A percentile compares a stretch with the other conserved stretches of the same genome.
phyloP scores from a whole-genome alignment of 1,284 basidiomycete species.

The Chondrostereum purpureum region DNA sequence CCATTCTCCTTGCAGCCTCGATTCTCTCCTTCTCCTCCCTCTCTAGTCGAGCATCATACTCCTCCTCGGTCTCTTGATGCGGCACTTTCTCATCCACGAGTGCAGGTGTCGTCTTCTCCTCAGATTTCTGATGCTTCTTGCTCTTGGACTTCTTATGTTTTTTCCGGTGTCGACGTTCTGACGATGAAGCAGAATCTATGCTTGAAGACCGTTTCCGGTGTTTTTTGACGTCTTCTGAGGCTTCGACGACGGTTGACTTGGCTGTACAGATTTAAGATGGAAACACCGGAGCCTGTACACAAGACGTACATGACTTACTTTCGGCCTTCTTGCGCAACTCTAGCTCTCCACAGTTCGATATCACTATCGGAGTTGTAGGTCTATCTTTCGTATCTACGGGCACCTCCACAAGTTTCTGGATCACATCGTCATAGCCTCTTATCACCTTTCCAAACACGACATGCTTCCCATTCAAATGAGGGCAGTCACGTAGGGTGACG shows the following conservation, averaged over 20 bases:
- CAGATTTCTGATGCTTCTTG: slow-evolving; percentile 10
- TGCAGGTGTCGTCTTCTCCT: slow-evolving; percentile 14
- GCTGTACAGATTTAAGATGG: too few species aligned
- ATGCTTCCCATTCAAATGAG: slow-evolving; percentile 52
- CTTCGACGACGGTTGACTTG: slow-evolving; percentile 4
- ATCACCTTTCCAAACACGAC: slow-evolving; percentile 71
- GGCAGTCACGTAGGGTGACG: slow-evolving; percentile 54
- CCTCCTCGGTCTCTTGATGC: slow-evolving; percentile 44
- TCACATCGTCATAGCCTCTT: slow-evolving; percentile 54
- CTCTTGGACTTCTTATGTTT: slow-evolving; percentile 21
- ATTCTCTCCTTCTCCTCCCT: slow-evolving; percentile 61
- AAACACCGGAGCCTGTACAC: too few species aligned
- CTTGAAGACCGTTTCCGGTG: slow-evolving; percentile 17
- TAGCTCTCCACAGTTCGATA: slow-evolving; percentile 81
- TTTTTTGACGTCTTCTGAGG: too few species aligned
- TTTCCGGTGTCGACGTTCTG: slow-evolving; percentile 20
- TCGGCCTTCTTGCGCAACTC: slow-evolving; percentile 49
- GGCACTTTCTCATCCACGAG: slow-evolving; percentile 11
- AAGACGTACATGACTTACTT: slow-evolving; percentile 11
- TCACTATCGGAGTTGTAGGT: slow-evolving; percentile 65
- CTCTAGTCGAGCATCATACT: slow-evolving; percentile 67
- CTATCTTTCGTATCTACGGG: slow-evolving; percentile 65
- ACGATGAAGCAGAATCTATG: slow-evolving; percentile 14
- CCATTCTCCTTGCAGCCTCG: slow-evolving; percentile 36
- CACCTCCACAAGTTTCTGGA: slow-evolving; percentile 47